Evolutionary conservation across 2,329 filamentous ascomycete species (phyloP), one percentile per base, ranked within the genome.

Genomic region (Sphaerulina populicola): DNA sequence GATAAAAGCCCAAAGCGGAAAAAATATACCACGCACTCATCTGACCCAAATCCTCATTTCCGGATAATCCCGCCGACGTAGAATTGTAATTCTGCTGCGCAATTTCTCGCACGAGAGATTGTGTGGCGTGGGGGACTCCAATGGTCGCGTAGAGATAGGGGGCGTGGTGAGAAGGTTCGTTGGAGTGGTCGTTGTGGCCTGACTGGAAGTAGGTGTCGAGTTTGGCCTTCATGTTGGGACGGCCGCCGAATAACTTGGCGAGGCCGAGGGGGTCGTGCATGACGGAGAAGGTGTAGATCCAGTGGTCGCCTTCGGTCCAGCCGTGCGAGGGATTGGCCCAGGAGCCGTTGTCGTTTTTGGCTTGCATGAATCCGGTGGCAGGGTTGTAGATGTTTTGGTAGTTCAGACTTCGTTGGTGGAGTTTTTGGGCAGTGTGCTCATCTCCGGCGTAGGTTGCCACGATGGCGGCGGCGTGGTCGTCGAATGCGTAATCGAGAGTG

Each of bases 11-110:
- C 8, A 75, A 56, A 4, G 72, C 70, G 0, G 71, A 73, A 49
- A 75, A 73, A 4, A 75, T 61, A 47, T 74, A 75, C 72, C 72
- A 76, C 0, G 72, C 71, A 52, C 72, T 75, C 72, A 75, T 76
- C 62, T 76, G 73, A 1, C 73, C 73, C 3, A 76, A 61, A 56
- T 76, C 72, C 53, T 76, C 73, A 53, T 75, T 76, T 0, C 73
- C 73, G 31, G 69, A 69, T 0, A 76, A 55, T 0, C 74, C 73
- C 0, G 70, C 67, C 35, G 71, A 69, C 0, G 73, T 75, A 7
- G 72, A 68, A 36, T 75, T 75, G 43, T 74, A 75, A 18, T 73
- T 69, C 2, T 62, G 57, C 61, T 61, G 69, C 2, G 71, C 70
- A 31, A 74, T 62, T 0, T 57, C 51, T 4, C 71, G 63, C 5